Percentiles rank a stretch among this genome's conserved stretches.
Evolutionary conservation across 2,329 filamentous ascomycete species (phyloP).

Genomic region (Fusarium zealandicum): DNA sequence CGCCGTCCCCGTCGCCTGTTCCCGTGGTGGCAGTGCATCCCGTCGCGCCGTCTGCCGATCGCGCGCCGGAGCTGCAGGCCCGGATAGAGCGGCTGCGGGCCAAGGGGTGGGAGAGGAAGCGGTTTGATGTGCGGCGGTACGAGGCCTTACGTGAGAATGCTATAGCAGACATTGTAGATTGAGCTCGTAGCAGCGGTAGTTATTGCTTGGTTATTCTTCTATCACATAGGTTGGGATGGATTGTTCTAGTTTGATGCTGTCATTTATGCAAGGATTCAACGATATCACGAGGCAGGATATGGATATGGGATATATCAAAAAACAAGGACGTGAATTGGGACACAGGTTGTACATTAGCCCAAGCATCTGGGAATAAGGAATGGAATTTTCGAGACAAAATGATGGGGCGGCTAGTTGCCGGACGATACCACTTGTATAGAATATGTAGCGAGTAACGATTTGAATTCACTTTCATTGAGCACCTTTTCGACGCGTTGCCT

Average conservation of each 20-base stretch:
- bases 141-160: slow-evolving; percentile 60
- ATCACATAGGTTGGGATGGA: not conserved
- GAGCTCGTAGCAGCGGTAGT: not conserved
- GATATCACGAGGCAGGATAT: slow-evolving; percentile 23
- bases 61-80: slow-evolving; percentile 53
- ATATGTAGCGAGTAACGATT: slow-evolving; percentile 4
- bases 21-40: not conserved
- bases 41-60: slow-evolving; percentile 41
- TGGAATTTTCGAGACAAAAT: slow-evolving; percentile 20
- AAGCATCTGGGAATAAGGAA: slow-evolving; percentile 13
- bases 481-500: slow-evolving; percentile 5
- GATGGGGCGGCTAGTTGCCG: not conserved
- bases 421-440: slow-evolving; percentile 27
- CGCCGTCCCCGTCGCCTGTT: slow-evolving; percentile 1
- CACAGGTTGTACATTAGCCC: slow-evolving; percentile 6
- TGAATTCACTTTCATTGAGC: slow-evolving; percentile 4
- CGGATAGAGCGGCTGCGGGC: slow-evolving; percentile 63
- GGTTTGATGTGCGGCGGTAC: slow-evolving; percentile 62
- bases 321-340: not conserved
- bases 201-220: not conserved
- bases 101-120: slow-evolving; percentile 62
- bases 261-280: slow-evolving; percentile 22
- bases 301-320: not conserved
- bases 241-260: slow-evolving; percentile 8
- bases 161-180: slow-evolving; percentile 55